phyloP scores from a whole-genome alignment of 2,329 filamentous ascomycete species.

The Alternaria burnsii region DNA sequence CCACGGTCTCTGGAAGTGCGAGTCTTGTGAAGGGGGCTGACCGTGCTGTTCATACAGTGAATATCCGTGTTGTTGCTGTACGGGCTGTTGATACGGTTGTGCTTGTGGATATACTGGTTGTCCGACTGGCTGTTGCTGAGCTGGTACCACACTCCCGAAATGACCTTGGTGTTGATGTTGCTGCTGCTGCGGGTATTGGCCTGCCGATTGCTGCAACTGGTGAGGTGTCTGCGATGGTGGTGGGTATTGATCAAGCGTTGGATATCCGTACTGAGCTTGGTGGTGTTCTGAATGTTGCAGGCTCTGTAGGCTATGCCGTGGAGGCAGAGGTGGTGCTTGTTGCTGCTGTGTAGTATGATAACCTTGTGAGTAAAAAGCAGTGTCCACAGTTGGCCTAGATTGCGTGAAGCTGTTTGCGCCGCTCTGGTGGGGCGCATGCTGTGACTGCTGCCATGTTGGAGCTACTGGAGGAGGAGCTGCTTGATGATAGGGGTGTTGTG shows the following conservation, averaged over 20 bases:
- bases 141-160: constrained; percentile 10
- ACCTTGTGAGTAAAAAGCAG: constrained; percentile 36
- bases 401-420: constrained; percentile 45
- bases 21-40: constrained; percentile 18
- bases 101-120: constrained; percentile 19
- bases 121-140: constrained; percentile 24
- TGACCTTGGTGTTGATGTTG: constrained; percentile 31
- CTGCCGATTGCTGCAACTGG: constrained; percentile 6
- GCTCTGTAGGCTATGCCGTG: constrained; percentile 10
- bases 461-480: constrained; percentile 43
- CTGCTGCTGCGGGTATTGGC: constrained; percentile 6
- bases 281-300: constrained; percentile 20
- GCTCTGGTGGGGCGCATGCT: constrained; percentile 45
- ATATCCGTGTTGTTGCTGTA: constrained; percentile 11
- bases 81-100: constrained; percentile 27
- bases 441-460: constrained; percentile 49
- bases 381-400: constrained; percentile 39
- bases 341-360: constrained; percentile 35
- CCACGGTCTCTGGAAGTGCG: constrained; percentile 31
- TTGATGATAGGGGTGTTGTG: constrained; percentile 40
- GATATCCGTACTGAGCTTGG: constrained; percentile 17
- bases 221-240: constrained; percentile 9
- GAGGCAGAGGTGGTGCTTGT: constrained; percentile 17
- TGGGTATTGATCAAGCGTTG: constrained; percentile 21
- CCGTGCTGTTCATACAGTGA: constrained; percentile 18